Percentiles rank a stretch among this genome's conserved stretches.
These are phyloP conservation scores for Antrodiella citrinella DNA, from an alignment of 768 basidiomycete species.

Conservation along the genomic window DNA sequence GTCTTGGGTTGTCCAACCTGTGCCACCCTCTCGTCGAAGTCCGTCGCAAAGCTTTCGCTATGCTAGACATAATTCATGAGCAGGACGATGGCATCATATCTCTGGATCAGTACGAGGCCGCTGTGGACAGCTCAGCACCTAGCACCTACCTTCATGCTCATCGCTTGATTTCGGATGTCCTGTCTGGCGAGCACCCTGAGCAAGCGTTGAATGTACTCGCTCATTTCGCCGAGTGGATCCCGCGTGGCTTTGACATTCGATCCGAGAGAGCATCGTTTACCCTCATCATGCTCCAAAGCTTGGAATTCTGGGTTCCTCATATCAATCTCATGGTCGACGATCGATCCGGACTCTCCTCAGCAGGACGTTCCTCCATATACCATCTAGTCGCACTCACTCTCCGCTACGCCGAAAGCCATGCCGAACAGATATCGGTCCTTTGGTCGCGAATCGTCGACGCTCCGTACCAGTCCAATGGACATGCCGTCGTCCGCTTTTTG, in stretches of 20 bases:
- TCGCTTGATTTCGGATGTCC: conserved; percentile 63
- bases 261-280: conserved; percentile 36
- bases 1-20: conserved; percentile 78
- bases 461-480: conserved; percentile 65
- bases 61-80: conserved; percentile 66
- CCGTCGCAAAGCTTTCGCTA: conserved; percentile 69
- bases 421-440: conserved; percentile 72
- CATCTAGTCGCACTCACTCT: conserved; percentile 80
- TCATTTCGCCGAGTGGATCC: conserved; percentile 68
- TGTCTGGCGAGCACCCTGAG: conserved; percentile 69
- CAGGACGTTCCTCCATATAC: conserved; percentile 61
- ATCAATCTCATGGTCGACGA: conserved; percentile 63
- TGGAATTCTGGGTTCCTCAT: conserved; percentile 79
- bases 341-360: conserved; percentile 42
- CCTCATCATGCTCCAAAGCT: conserved; percentile 62
- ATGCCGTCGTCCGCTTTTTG: conserved; percentile 73
- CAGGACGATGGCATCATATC: conserved; percentile 58
- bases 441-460: conserved; percentile 75
- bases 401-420: conserved; percentile 62
- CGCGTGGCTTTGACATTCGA: conserved; percentile 46
- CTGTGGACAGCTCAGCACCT: conserved; percentile 62
- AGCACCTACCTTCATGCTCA: conserved; percentile 79
- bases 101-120: conserved; percentile 67
- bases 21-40: conserved; percentile 59
- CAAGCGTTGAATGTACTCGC: conserved; percentile 57